Evolutionary conservation across 768 basidiomycete species (phyloP).

Genomic region (Macrolepiota dolichaula): DNA sequence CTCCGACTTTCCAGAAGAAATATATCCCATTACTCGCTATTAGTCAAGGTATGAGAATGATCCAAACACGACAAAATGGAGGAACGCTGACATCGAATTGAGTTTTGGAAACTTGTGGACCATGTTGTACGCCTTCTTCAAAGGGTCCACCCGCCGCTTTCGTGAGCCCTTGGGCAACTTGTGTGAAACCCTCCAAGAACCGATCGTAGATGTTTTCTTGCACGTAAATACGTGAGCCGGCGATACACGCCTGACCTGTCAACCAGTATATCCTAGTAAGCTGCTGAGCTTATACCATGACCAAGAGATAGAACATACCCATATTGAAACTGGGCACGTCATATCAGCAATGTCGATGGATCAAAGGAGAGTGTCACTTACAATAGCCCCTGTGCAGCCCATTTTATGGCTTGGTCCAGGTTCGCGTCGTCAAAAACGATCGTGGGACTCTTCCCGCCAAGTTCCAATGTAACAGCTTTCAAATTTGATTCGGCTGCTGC

Average conservation of each 20-base stretch:
- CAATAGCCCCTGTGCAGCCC: constrained; percentile 70
- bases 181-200: constrained; percentile 65
- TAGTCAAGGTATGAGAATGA: background rate
- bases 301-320: background rate
- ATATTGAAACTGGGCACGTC: background rate
- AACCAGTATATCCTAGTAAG: background rate
- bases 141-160: constrained; percentile 64
- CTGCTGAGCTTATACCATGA: background rate
- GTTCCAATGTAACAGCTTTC: constrained; percentile 73
- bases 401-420: constrained; percentile 61
- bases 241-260: constrained; percentile 67
- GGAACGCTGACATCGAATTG: constrained; percentile 39
- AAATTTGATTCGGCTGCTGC: constrained; percentile 73
- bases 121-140: constrained; percentile 52
- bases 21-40: constrained; percentile 28
- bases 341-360: too few relatives aligned
- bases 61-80: background rate
- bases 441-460: constrained; percentile 67
- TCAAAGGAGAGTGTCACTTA: constrained; percentile 30
- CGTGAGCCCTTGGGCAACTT: constrained; percentile 47
- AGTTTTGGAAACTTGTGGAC: constrained; percentile 72
- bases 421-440: constrained; percentile 68
- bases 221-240: constrained; percentile 84
- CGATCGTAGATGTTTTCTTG: constrained; percentile 78
- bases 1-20: constrained; percentile 35